Evolutionary conservation across 352 stramenopile species (phyloP).

Genomic region (Phytopythium boreale): DNA sequence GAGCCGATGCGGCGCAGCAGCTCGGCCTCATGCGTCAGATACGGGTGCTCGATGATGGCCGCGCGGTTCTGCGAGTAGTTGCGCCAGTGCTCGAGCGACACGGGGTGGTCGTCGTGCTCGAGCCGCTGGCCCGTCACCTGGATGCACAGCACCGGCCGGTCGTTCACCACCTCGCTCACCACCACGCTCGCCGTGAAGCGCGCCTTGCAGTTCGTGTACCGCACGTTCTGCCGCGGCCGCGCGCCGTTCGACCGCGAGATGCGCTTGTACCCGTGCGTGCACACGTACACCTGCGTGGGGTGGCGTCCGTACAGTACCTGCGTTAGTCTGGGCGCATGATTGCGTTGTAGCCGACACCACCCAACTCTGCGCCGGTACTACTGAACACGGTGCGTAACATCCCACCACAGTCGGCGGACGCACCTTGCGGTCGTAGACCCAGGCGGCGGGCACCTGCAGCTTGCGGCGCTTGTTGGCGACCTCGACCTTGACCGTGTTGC

Average conservation of each 20-base stretch:
- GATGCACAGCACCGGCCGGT: slow-evolving; percentile 57
- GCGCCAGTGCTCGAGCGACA: slow-evolving; percentile 65
- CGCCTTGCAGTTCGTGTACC: slow-evolving; percentile 65
- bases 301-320: no score
- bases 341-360: no score
- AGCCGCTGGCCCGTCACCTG: slow-evolving; percentile 60
- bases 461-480: slow-evolving; percentile 71
- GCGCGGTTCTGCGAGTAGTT: slow-evolving; percentile 81
- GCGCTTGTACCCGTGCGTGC: slow-evolving; percentile 69
- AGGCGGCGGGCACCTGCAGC: slow-evolving; percentile 56
- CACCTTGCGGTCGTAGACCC: slow-evolving; percentile 73
- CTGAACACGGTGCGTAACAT: no score
- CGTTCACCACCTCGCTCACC: slow-evolving; percentile 47
- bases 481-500: slow-evolving; percentile 72
- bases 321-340: no score
- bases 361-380: no score
- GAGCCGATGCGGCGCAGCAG: slow-evolving; percentile 66
- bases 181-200: slow-evolving; percentile 59
- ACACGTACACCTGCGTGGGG: slow-evolving; percentile 67
- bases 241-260: slow-evolving; percentile 58
- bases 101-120: slow-evolving; percentile 61
- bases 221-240: slow-evolving; percentile 63
- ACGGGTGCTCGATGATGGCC: slow-evolving; percentile 64
- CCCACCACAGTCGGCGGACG: no score
- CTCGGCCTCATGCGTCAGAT: slow-evolving; percentile 68